A percentile compares a stretch with the other conserved stretches of the same genome.
Conservation (phyloP, 2,329 filamentous ascomycete species). For the Neurospora crassa region DNA sequence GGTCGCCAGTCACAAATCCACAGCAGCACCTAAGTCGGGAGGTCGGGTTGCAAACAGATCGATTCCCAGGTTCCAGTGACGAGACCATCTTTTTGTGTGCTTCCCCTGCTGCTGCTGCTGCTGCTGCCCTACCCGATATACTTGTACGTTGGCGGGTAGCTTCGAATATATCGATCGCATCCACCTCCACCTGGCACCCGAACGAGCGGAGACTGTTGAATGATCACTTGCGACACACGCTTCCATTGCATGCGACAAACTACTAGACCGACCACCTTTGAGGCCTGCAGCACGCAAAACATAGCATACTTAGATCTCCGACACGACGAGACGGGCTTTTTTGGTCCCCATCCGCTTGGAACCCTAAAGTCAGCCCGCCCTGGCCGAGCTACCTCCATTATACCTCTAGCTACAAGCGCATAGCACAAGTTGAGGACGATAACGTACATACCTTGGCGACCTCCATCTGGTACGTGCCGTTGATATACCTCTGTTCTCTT, state of each 20-base stretch:
- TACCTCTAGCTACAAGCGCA: neutral
- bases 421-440: neutral
- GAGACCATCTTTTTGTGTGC: neutral
- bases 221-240: neutral
- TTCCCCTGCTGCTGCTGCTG: neutral
- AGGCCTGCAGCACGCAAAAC: neutral
- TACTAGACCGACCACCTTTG: neutral
- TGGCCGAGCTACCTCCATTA: neutral
- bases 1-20: neutral
- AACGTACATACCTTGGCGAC: neutral
- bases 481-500: neutral
- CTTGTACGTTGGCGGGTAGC: neutral
- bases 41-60: neutral
- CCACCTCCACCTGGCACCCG: neutral
- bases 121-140: neutral
- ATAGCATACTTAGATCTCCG: neutral
- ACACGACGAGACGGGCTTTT: neutral
- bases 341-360: neutral
- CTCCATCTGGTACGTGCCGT: neutral
- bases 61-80: neutral
- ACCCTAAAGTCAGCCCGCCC: neutral
- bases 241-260: neutral
- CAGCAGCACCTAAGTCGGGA: neutral
- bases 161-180: neutral
- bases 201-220: neutral